Base-by-base conservation (phyloP, 2,329 filamentous ascomycete genomes). In the Ustilaginoidea virens region DNA sequence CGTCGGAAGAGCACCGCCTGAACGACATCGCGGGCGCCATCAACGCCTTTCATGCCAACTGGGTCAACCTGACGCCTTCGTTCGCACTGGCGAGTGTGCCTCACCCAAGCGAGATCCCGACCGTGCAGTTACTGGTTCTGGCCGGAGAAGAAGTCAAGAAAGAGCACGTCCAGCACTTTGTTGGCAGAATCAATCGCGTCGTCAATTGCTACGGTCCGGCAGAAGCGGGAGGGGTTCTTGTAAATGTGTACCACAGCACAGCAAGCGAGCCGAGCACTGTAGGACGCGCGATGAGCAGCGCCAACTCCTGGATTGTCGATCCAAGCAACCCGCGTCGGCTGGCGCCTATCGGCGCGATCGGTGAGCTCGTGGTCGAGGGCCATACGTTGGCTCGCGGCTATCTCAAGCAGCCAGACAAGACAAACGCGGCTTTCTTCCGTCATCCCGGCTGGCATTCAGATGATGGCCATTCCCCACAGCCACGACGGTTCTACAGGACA, bases 11-110 rank as follows among this genome's bases (percentile, higher is more conserved):
- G 4, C 24, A 25, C 9, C 18, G 34, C 10, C 29, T 38, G 29
- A 33, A 37, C 14, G 28, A 35, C 21, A n/a, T 42, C 10, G 15
- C 31, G 3, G 21, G 22, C 4, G 28, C 30, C 10, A 32, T 41
- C 8, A 21, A 29, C 6, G n/a, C 28, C 1, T 23, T 27, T 4
- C 23, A 31, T 3, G 23, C 36, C 15, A 38, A 37, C 14, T n/a
- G 22, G 18, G 20, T 20, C 0, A 14, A 40, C 9, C 16, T 42
- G 3, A 36, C 38, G 1, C 39, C 39, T 6, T 10, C 26, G 5
- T 19, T 19, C n/a, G 12, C 7, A 21, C 11, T 12, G 11, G n/a
- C n/a, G n/a, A n/a, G n/a, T n/a, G n/a, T n/a, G n/a, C n/a, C n/a
- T n/a, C n/a, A n/a, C n/a, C n/a, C n/a, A 15, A 12, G 7, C 7